Base-by-base conservation (phyloP, 768 basidiomycete species). In the Kwoniella bestiolae region DNA sequence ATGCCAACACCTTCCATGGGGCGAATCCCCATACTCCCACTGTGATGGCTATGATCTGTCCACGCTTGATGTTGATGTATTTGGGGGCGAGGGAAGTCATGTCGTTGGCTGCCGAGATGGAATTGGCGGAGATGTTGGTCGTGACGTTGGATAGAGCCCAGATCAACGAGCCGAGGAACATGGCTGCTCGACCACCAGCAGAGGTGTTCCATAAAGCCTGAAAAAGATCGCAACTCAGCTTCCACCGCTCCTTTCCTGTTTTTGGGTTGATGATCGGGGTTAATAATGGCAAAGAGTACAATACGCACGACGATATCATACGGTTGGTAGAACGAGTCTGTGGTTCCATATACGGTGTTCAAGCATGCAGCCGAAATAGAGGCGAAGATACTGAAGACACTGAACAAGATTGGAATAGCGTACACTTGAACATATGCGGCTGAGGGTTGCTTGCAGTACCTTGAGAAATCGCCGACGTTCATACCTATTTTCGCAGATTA, bases 41-140 rank as follows among this genome's bases (percentile, higher is more conserved):
- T 14, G 73, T 65, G 47, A 73, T 59, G 11, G 73, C 70, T 55
- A 79, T 68, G 52, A 77, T 51, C 32, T 74, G 69, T 1, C 75
- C 74, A 23, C 79, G 72, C 25, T 68, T 61, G 67, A 80, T 80
- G 55, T 76, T 73, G 67, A 80, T 66, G 69, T 74, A 80, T 34
- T 72, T 71, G 7, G 78, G 78, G 6, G 68, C 50, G 5, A 78
- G 51, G 16, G 68, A 68, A 8, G 73, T 75, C 59, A 80, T 60
- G 60, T 80, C 76, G 46, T 76, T 80, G 1, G 75, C 75, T 41
- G 75, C 73, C 1, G 75, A 71, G 63, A 76, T 75, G n/a, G 67
- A 68, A 63, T 73, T 73, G 58, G 69, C 65, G 2, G 67, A 63
- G 45, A 67, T 74, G 67, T 75, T 75, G 59, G 74, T 75, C 25